Conservation (phyloP, 257 asterid genomes). For the Solanum rostratum region DNA sequence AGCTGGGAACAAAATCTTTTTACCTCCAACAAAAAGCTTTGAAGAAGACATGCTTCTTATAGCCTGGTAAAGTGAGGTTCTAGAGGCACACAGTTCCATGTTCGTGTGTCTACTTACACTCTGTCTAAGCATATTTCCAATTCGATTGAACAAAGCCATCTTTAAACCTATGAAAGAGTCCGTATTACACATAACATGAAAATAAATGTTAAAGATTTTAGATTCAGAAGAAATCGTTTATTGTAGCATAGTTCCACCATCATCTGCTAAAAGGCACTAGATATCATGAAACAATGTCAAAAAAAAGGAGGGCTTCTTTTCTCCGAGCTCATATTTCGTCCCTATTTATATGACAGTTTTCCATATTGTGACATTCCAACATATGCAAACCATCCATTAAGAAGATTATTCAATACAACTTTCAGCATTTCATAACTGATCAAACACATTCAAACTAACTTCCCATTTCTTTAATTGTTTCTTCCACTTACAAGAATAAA, state of each 20-base stretch:
- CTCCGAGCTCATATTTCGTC: background rate
- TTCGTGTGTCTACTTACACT: slow-evolving; percentile 27
- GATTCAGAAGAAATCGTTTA: background rate
- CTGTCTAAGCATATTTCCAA: slow-evolving; percentile 50
- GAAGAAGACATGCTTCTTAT: slow-evolving; percentile 60
- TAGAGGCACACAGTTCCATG: slow-evolving; percentile 32
- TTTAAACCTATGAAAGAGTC: slow-evolving; percentile 18
- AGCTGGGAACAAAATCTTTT: background rate
- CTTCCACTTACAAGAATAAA: background rate
- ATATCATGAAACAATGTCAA: background rate
- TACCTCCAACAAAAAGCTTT: slow-evolving; percentile 91
- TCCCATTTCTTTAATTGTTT: background rate
- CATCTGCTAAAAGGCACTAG: background rate
- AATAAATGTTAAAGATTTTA: background rate
- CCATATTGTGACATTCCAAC: background rate
- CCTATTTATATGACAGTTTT: background rate
- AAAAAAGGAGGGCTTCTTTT: background rate
- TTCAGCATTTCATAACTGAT: background rate
- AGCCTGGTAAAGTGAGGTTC: slow-evolving; percentile 52
- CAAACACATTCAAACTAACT: background rate
- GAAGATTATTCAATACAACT: background rate
- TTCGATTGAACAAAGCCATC: slow-evolving; percentile 75
- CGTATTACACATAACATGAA: background rate
- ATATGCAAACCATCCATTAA: background rate
- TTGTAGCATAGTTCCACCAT: background rate